Evolutionary conservation across 2,329 filamentous ascomycete genomes (phyloP).

Genomic region (Ambrosiella beaveri): DNA sequence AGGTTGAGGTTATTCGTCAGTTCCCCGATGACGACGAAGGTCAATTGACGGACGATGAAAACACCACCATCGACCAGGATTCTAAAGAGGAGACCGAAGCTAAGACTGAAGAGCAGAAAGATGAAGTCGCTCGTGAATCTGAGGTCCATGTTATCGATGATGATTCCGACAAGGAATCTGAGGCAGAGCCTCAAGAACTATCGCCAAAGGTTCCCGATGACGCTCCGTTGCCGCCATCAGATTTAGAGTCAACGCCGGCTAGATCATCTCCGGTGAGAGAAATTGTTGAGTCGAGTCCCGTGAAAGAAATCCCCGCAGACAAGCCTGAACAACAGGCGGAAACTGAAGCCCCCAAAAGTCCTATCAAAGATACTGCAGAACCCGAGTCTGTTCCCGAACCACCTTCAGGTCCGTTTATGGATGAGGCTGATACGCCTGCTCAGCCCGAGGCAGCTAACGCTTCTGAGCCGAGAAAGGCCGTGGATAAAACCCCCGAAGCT

Average conservation of each 20-base stretch:
- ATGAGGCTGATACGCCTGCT: not conserved
- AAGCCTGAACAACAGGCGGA: not conserved
- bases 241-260: not conserved
- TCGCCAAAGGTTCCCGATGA: not conserved
- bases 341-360: not conserved
- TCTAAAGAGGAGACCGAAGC: not conserved
- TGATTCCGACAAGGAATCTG: not conserved
- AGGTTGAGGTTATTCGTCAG: not conserved
- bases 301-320: not conserved
- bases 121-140: slow-evolving; percentile 10
- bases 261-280: slow-evolving; percentile 1
- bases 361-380: not conserved
- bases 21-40: not conserved
- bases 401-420: not conserved
- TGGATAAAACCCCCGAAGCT: not conserved
- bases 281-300: not conserved
- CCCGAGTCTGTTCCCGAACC: not conserved
- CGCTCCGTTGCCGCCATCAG: not conserved
- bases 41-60: not conserved
- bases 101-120: slow-evolving; percentile 4
- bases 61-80: not conserved
- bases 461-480: not conserved
- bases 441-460: not conserved
- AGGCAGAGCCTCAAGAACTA: too few species aligned
- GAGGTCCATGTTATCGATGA: slow-evolving; percentile 1